A percentile compares a stretch with the other conserved stretches of the same genome.
These are phyloP conservation scores for Ammopiptanthus mongolicus DNA, from an alignment of 306 rosid genomes.

Conservation along the genomic window DNA sequence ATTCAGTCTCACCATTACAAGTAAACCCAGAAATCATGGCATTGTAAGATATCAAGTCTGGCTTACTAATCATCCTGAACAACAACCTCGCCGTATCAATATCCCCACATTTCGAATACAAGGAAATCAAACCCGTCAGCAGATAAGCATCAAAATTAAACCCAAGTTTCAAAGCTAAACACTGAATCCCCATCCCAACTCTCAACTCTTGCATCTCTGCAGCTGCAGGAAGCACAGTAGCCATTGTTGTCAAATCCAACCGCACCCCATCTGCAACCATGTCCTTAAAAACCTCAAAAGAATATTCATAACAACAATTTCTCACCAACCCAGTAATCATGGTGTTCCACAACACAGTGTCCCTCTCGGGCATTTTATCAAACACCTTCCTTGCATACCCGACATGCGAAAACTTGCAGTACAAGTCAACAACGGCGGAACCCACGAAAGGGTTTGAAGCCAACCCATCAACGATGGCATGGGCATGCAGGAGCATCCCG, in stretches of 20 bases:
- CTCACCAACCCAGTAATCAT: constrained; percentile 71
- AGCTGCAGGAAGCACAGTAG: constrained; percentile 68
- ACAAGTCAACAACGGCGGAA: constrained; percentile 60
- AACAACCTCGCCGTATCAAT: constrained; percentile 46
- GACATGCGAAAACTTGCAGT: constrained; percentile 51
- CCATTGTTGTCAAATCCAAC: constrained; percentile 61
- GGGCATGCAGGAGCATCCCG: constrained; percentile 61
- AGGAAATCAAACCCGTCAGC: constrained; percentile 73
- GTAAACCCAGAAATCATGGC: constrained; percentile 91
- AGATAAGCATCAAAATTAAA: constrained; percentile 53
- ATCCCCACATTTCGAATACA: constrained; percentile 75
- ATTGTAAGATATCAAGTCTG: constrained; percentile 72
- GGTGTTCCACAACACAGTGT: constrained; percentile 75
- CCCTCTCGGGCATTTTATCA: constrained; percentile 58
- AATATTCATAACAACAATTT: constrained; percentile 49
- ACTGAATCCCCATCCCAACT: constrained; percentile 64
- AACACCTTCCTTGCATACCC: constrained; percentile 73
- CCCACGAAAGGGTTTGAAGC: constrained; percentile 56
- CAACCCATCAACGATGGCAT: constrained; percentile 61
- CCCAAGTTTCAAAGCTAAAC: constrained; percentile 64
- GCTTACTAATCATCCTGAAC: constrained; percentile 52
- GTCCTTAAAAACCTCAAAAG: constrained; percentile 39
- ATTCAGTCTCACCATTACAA: constrained; percentile 50
- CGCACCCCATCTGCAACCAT: constrained; percentile 45
- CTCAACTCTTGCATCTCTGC: constrained; percentile 68